Base-by-base conservation (phyloP, 2,329 filamentous ascomycete genomes). In the Cercospora sesami region DNA sequence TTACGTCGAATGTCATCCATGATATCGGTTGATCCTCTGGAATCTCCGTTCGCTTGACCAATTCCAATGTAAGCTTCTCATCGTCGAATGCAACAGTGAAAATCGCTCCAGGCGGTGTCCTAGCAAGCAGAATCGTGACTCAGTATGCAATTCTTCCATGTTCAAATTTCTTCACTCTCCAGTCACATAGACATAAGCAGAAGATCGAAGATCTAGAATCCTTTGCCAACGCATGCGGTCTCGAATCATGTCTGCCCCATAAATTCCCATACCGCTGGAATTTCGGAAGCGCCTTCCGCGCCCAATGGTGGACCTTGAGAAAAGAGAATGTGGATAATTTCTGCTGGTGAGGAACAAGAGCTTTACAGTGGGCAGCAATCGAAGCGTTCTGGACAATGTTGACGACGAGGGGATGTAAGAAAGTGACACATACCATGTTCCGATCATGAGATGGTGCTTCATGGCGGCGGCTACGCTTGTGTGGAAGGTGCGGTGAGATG, bases 41-140 rank as follows among this genome's bases (percentile, higher is more conserved):
- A 66, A 96, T 95, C 67, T 89, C 87, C 1, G 92, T 95, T 74
- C 90, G 89, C 82, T 94, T 93, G 76, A 96, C 82, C 75, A 95
- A 81, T 73, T 90, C 86, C 69, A 96, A 81, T 6, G 89, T 90
- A 72, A 93, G 82, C 45, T 87, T 88, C 80, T 94, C 91, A 73
- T 94, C 92, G 81, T 96, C 91, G 78, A 96, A 96, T 69, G 90
- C 87, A 68, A 96, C 90, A 0, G 92, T 96, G 81, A 95, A 95
- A 76, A 96, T 95, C 79, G 92, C 91, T 58, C 92, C 93, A 65
- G 93, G 93, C 67, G 91, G 91, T 69, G 92, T 94, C 78, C 75
- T 77, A 39, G 59, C 30, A 21, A 30, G 30, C 53, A 30, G 53
- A 30, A 58, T 58, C 10, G 45, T 55, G 45, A 26, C 28, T 64